Evolutionary conservation across 768 basidiomycete genomes (phyloP), one percentile per base, ranked within the genome.

Genomic region (Hemileccinum impolitum): DNA sequence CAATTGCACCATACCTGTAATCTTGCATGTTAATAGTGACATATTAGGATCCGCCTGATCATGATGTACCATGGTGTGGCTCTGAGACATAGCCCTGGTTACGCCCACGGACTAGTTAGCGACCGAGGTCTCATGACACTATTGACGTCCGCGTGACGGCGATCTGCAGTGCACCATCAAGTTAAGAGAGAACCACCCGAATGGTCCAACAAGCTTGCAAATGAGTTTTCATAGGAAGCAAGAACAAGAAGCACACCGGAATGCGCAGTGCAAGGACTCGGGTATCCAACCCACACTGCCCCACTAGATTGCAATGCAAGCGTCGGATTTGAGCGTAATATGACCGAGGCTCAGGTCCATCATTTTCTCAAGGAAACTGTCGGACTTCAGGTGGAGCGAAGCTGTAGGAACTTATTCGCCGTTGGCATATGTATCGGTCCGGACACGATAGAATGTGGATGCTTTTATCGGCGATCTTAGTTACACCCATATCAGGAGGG

Each of bases 1-100:
- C 49, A 45, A 59, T 59, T 52, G 55, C 56, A 57, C 55, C 53
- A 58, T 64, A 64, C 54, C 53, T 64, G 61, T 64, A 64, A 48
- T 52, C 51, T 50, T 53, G 26, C 55, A 57, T 51, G 54, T 49
- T 57, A 60, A 61, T 61, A 56, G 28, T 38, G 45, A 40, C 50
- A 44, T 43, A 51, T 43, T 53, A 39, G 32, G 42, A 54, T 43
- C 39, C 6, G 31, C 30, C 38, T 39, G 26, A 41, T 53, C 52
- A 21, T 52, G 45, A 48, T 15, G 48, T 31, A 32, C 36, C 36
- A 40, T 30, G 45, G 18, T 41, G 14, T 14, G 32, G 28, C 14
- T 39, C 25, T 43, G 21, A 39, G 46, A 44, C 23, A 28, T n/a
- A 30, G 35, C 21, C 14, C 42, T 34, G 19, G 18, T 18, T 18